Evolutionary conservation across 345 rosid genomes (phyloP).

Genomic region (Corchorus olitorius): DNA sequence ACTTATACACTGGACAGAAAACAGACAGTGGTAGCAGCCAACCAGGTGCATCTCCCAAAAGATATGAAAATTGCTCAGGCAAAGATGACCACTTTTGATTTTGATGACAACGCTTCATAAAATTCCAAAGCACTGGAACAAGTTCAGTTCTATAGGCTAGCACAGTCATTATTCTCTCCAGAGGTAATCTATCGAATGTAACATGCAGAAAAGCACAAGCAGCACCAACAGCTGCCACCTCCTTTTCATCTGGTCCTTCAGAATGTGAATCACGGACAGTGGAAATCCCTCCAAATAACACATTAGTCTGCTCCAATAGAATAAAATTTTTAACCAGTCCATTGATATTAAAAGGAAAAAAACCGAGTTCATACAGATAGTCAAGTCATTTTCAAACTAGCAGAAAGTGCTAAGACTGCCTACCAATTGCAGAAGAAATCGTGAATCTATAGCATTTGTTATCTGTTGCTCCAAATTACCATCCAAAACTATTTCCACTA

Average conservation of each 20-base stretch:
- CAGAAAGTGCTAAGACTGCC: constrained; percentile 29
- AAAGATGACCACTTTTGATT: constrained; percentile 78
- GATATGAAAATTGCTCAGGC: constrained; percentile 57
- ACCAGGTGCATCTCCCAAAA: constrained; percentile 84
- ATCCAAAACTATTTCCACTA: constrained; percentile 52
- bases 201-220: constrained; percentile 92
- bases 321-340: constrained; percentile 19
- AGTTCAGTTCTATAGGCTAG: constrained; percentile 96
- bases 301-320: constrained; percentile 66
- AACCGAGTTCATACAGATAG: constrained; percentile 18
- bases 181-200: constrained; percentile 71
- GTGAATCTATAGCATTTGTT: constrained; percentile 71
- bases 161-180: constrained; percentile 83
- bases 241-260: constrained; percentile 57
- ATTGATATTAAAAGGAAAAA: constrained; percentile 13
- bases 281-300: constrained; percentile 61
- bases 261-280: constrained; percentile 35
- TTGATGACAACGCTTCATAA: constrained; percentile 87
- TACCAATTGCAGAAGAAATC: constrained; percentile 95
- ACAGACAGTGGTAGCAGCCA: constrained; percentile 95
- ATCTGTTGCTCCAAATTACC: constrained; percentile 70
- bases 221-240: constrained; percentile 81
- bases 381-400: constrained; percentile 20
- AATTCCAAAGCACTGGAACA: constrained; percentile 87
- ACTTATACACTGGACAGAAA: constrained; percentile 98